Percentiles rank a stretch among this genome's conserved stretches.
Conservation (phyloP, 2,329 filamentous ascomycete species). For the Fusarium sp. region DNA sequence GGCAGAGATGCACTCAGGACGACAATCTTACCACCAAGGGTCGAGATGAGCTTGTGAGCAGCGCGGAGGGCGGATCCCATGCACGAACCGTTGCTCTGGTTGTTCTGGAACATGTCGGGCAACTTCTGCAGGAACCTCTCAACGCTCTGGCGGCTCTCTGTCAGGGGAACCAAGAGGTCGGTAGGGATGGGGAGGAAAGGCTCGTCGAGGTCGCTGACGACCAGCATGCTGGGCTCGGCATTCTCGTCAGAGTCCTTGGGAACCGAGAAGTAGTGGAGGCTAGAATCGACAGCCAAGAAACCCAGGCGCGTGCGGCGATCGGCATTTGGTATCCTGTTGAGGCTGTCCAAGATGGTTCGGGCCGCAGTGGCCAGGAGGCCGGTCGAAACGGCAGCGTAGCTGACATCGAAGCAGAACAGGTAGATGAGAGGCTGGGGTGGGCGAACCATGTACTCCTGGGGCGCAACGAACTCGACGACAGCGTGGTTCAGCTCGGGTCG, state of each 20-base stretch:
- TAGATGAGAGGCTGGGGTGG: constrained; percentile 96
- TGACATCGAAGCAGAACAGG: constrained; percentile 94
- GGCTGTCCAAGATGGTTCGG: constrained; percentile 91
- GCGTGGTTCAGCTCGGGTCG: constrained; percentile 92
- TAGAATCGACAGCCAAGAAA: constrained; percentile 95
- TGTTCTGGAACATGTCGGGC: constrained; percentile 96
- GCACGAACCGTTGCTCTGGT: constrained; percentile 87
- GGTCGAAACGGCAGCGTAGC: constrained; percentile 88
- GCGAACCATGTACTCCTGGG: constrained; percentile 99
- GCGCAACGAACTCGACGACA: constrained; percentile 97
- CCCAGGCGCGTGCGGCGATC: constrained; percentile 92
- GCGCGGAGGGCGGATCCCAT: constrained; percentile 95
- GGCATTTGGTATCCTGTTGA: constrained; percentile 98
- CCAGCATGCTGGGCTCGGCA: constrained; percentile 89
- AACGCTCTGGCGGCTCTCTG: constrained; percentile 89
- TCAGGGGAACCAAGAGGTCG: constrained; percentile 89
- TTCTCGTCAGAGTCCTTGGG: constrained; percentile 89
- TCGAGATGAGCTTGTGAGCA: constrained; percentile 94
- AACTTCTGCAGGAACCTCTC: constrained; percentile 92
- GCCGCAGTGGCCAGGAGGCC: constrained; percentile 93
- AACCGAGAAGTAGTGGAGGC: constrained; percentile 95
- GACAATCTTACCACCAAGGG: constrained; percentile 93
- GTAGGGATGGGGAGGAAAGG: constrained; percentile 95
- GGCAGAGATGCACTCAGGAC: constrained; percentile 91
- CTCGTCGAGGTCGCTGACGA: constrained; percentile 95